Evolutionary conservation across 495 filamentous ascomycete species (phyloP), one percentile per base, ranked within the genome.

Genomic region (Poronia punctata): DNA sequence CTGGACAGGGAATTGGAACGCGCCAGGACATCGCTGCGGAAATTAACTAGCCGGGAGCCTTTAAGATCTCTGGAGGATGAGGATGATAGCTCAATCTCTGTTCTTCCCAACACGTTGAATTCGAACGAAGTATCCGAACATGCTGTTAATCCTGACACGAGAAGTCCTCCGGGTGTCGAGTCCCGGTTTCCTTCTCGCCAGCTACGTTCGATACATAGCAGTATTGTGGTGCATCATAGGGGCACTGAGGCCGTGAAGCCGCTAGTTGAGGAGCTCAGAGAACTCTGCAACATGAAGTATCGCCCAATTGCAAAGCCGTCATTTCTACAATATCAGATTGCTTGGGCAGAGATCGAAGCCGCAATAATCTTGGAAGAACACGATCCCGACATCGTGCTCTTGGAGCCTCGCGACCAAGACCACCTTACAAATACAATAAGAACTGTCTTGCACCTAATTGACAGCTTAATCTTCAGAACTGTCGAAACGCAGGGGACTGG

Each of bases 1-100:
- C 82, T 82, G 68, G 79, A 87, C 43, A 47, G 45, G 36, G 64
- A 67, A 7, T 74, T 84, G 34, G 60, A 69, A 23, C 62, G 71
- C 24, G 68, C 71, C 20, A 67, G 61, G 43, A 58, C 59, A 10
- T 61, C 71, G 15, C 31, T 74, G 30, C 41, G 36, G 11, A 48
- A 39, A 6, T 32, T 56, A 12, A 51, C 50, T 20, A 34, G 37
- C 45, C 56, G 29, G 53, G 60, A 16, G 34, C 46, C 21, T 19
- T 37, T 7, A 17, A 30, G 4, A 8, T 31, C 30, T 19, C 4
- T 15, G 11, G 41, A 31, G 14, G 10, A 9, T n/a, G 22, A 43
- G 8, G 9, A 21, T 28, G 22, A 21, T 16, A n/a, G n/a, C n/a
- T n/a, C n/a, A n/a, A n/a, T n/a, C n/a, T n/a, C n/a, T n/a, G n/a